Percentiles rank a stretch among this genome's conserved stretches.
phyloP scores from a whole-genome alignment of 805 yeast species.

The Saturnispora dispora region DNA sequence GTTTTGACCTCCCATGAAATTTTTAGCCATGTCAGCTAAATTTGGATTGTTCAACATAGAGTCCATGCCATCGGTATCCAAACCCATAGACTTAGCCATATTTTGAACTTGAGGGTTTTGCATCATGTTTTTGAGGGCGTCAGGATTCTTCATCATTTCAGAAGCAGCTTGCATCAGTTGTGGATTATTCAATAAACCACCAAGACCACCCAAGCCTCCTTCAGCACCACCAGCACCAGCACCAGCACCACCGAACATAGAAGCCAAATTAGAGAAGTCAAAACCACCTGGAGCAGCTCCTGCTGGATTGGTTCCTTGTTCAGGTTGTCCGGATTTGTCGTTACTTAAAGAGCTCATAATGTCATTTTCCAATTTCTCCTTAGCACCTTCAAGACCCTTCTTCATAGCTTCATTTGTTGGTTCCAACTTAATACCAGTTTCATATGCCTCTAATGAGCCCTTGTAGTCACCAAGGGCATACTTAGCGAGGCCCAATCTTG shows the following conservation, averaged over 20 bases:
- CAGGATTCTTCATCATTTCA: slow-evolving; percentile 80
- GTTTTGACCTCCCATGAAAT: slow-evolving; percentile 44
- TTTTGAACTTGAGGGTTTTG: slow-evolving; percentile 83
- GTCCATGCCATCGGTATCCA: slow-evolving; percentile 53
- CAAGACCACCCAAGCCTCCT: slow-evolving; percentile 71
- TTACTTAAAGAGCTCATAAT: slow-evolving; percentile 36
- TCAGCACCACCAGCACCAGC: slow-evolving; percentile 49
- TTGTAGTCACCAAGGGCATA: slow-evolving; percentile 91
- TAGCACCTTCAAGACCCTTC: slow-evolving; percentile 90
- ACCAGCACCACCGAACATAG: slow-evolving; percentile 33
- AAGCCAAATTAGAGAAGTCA: slow-evolving; percentile 52
- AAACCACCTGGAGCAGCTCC: slow-evolving; percentile 43
- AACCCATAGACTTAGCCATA: slow-evolving; percentile 72
- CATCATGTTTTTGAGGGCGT: slow-evolving; percentile 63
- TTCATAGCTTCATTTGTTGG: slow-evolving; percentile 81
- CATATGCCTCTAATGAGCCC: slow-evolving; percentile 85
- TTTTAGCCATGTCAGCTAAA: slow-evolving; percentile 61
- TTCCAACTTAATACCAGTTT: slow-evolving; percentile 83
- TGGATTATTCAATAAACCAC: slow-evolving; percentile 67
- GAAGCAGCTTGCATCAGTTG: slow-evolving; percentile 84
- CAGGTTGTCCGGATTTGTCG: slow-evolving; percentile 18
- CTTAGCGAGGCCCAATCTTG: slow-evolving; percentile 88
- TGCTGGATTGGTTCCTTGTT: slow-evolving; percentile 21
- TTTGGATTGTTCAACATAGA: slow-evolving; percentile 78
- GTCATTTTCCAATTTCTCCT: slow-evolving; percentile 75